Evolutionary conservation across 2,329 filamentous ascomycete species (phyloP).

Genomic region (Xylariaceae sp.): DNA sequence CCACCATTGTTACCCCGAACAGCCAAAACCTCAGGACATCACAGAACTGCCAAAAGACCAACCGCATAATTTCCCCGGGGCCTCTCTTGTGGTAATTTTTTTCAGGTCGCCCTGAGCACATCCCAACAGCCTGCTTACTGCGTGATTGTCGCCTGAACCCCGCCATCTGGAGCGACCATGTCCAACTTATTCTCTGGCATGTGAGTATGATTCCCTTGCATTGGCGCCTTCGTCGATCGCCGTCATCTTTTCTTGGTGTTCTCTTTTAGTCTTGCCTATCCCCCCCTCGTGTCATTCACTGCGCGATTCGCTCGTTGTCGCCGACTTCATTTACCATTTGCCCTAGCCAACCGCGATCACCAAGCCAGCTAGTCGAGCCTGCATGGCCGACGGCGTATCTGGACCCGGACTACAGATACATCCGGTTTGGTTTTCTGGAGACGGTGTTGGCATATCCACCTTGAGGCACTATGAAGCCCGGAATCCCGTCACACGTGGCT

Average conservation of each 20-base stretch:
- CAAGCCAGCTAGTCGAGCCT: slow-evolving; percentile 1
- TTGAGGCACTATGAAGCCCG: background rate
- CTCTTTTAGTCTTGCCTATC: background rate
- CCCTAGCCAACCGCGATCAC: slow-evolving; percentile 7
- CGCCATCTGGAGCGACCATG: slow-evolving; percentile 38
- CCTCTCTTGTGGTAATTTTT: slow-evolving; percentile 5
- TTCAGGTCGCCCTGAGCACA: slow-evolving; percentile 3
- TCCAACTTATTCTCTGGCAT: slow-evolving; percentile 59
- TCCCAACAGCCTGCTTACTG: slow-evolving; percentile 12
- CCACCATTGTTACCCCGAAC: background rate
- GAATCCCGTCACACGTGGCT: background rate
- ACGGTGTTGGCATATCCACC: background rate
- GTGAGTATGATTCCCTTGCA: slow-evolving; percentile 38
- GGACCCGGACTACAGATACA: background rate
- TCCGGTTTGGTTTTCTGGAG: background rate
- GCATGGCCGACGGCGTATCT: slow-evolving; percentile 1
- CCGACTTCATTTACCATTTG: background rate
- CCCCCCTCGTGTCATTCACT: background rate
- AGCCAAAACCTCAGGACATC: slow-evolving; percentile 4
- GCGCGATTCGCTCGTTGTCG: background rate
- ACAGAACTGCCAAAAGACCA: slow-evolving; percentile 1
- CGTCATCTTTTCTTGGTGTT: background rate
- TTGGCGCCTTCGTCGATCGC: slow-evolving; percentile 1
- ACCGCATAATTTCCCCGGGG: slow-evolving; percentile 13
- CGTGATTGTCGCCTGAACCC: slow-evolving; percentile 21